Percentiles rank a stretch among this genome's conserved stretches.
These are phyloP conservation scores for Cladosporium sp. DNA, from an alignment of 2,329 filamentous ascomycete species.

Conservation along the genomic window DNA sequence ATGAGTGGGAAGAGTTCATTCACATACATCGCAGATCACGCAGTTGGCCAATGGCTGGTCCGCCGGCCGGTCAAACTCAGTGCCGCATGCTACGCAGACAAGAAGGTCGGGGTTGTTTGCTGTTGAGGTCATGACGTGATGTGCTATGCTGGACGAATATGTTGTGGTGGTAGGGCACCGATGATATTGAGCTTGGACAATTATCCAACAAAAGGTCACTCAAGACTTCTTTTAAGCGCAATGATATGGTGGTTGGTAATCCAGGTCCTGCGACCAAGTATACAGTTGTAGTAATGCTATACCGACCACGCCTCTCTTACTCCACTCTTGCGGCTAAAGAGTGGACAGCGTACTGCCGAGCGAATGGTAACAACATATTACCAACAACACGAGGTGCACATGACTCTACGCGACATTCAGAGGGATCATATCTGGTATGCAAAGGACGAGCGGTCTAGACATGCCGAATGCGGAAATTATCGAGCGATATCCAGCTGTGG, in stretches of 20 bases:
- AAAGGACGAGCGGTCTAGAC: too few relatives aligned
- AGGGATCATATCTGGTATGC: too few relatives aligned
- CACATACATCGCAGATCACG: slow-evolving; percentile 66
- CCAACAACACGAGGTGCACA: too few relatives aligned
- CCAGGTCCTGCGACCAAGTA: too few relatives aligned
- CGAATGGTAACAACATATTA: too few relatives aligned
- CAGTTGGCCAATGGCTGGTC: slow-evolving; percentile 51
- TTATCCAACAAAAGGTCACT: background rate
- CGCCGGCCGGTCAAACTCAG: slow-evolving; percentile 59
- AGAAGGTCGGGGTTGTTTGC: slow-evolving; percentile 39
- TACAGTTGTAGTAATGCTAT: too few relatives aligned
- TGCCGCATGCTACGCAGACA: slow-evolving; percentile 66
- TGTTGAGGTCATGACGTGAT: background rate
- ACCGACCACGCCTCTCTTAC: background rate
- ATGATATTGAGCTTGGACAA: too few relatives aligned
- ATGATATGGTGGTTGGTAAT: too few relatives aligned
- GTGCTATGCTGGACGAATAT: background rate
- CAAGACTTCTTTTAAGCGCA: background rate
- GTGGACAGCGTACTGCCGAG: background rate
- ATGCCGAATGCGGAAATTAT: too few relatives aligned
- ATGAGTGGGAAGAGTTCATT: too few relatives aligned
- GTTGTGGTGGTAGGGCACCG: background rate
- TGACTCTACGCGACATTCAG: too few relatives aligned
- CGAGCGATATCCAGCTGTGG: too few relatives aligned
- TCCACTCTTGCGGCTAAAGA: background rate